phyloP scores from a whole-genome alignment of 2,329 filamentous ascomycete genomes.

The Thelonectria rubi region DNA sequence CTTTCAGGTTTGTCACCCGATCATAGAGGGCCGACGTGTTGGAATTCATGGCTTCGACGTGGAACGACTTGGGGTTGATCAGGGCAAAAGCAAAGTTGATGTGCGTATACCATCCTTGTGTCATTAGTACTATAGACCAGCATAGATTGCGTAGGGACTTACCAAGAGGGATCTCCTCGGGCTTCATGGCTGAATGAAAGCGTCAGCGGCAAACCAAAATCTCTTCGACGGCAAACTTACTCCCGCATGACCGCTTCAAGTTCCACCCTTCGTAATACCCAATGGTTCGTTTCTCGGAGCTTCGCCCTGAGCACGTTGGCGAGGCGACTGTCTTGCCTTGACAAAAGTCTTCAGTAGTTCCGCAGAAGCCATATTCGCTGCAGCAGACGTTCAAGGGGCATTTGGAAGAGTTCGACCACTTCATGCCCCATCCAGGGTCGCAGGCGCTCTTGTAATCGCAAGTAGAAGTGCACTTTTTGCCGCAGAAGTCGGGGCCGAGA shows the following conservation, averaged over 20 bases:
- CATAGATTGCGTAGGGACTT: too few species aligned
- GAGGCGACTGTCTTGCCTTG: neutral
- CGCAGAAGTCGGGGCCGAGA: conserved; percentile 15
- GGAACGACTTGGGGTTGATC: neutral
- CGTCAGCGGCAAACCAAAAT: too few species aligned
- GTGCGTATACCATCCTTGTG: neutral
- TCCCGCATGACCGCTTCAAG: conserved; percentile 9
- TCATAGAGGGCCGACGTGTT: neutral
- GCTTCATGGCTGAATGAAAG: too few species aligned
- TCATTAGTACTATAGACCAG: too few species aligned
- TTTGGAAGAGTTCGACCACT: conserved; percentile 8
- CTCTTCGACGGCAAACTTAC: too few species aligned
- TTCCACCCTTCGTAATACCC: conserved; percentile 12
- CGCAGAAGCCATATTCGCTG: conserved; percentile 4
- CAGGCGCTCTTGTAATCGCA: conserved; percentile 26
- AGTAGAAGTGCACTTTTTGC: conserved; percentile 18
- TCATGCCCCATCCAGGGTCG: too few species aligned
- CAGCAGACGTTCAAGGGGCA: conserved; percentile 29
- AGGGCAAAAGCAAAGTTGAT: conserved; percentile 7
- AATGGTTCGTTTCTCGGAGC: conserved; percentile 2
- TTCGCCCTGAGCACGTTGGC: neutral
- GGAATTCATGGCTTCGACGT: conserved; percentile 2
- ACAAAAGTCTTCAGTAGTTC: conserved; percentile 5
- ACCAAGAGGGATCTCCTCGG: conserved; percentile 2
- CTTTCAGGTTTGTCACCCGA: conserved; percentile 7